Base-by-base conservation (phyloP, 2,329 filamentous ascomycete genomes). In the Plectosphaerella sp. region DNA sequence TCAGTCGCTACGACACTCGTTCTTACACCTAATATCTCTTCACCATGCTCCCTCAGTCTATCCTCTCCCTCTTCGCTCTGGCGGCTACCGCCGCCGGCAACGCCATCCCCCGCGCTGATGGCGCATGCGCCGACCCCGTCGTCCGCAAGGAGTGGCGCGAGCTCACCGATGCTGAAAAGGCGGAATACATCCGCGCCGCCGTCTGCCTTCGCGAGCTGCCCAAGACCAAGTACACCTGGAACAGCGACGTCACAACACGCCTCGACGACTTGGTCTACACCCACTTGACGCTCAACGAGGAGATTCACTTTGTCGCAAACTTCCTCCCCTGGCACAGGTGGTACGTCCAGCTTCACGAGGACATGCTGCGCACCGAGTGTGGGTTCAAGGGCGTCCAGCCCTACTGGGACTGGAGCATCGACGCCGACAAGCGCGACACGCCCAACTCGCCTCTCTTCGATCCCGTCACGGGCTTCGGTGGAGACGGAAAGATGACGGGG, bases 291-390 rank as follows among this genome's bases (percentile, higher is more conserved):
- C 55, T 60, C 10, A 58, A 55, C 45, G 47, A 22, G 10, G 22
- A 42, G 11, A 58, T 60, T 25, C 59, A 61, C 52, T 58, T 53
- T 35, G 55, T 60, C n/a, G 59, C 58, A 18, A 49, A 59, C 45
- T 71, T 72, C 54, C 62, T 71, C 20, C 67, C 68, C 1, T 71
- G 63, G 60, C 68, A 72, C 54, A 64, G 68, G 9, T 63, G 60
- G 28, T 61, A 33, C 11, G 53, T 67, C 14, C 55, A 63, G 22
- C 52, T 63, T 8, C 66, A 69, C 50, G 67, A 70, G 51, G 18
- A 56, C 15, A 53, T 61, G 1, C 58, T 71, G 1, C 57, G 60
- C 20, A 59, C 49, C 2, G 60, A 66, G 48, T 71, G 68, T 51
- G 59, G 59, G 47, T 70, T 64, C 56, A 58, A 47, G 5, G 66